phyloP scores from a whole-genome alignment of 129 eudicot species.

The Dittrichia graveolens region DNA sequence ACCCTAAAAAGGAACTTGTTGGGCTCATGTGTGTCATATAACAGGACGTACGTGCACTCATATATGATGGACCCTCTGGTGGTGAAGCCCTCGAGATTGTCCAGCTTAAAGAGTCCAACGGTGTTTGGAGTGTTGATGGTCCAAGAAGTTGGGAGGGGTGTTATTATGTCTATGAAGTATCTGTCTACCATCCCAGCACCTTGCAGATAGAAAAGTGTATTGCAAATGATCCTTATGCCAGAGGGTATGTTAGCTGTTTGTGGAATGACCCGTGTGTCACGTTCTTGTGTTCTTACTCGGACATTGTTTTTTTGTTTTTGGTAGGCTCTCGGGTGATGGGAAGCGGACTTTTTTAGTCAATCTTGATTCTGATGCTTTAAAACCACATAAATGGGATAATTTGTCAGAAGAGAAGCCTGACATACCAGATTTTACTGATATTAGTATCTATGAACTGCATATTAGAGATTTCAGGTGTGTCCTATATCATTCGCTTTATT shows the following conservation, averaged over 20 bases:
- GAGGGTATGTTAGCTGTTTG: slow-evolving; percentile 63
- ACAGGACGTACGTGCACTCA: slow-evolving; percentile 66
- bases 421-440: slow-evolving; percentile 66
- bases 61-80: slow-evolving; percentile 58
- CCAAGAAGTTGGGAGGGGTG: slow-evolving; percentile 83
- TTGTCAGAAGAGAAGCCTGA: slow-evolving; percentile 71
- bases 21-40: slow-evolving; percentile 20
- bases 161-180: slow-evolving; percentile 88
- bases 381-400: slow-evolving; percentile 84
- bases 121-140: slow-evolving; percentile 82
- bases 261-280: slow-evolving; percentile 12
- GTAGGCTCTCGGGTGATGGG: slow-evolving; percentile 83
- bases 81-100: slow-evolving; percentile 51
- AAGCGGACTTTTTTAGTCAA: slow-evolving; percentile 70
- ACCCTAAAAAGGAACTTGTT: slow-evolving; percentile 6
- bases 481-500: not conserved
- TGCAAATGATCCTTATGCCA: slow-evolving; percentile 97
- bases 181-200: slow-evolving; percentile 84
- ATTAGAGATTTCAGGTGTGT: slow-evolving; percentile 92
- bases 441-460: slow-evolving; percentile 89
- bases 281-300: slow-evolving; percentile 12
- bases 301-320: slow-evolving; percentile 17
- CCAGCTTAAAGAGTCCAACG: slow-evolving; percentile 62
- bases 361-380: slow-evolving; percentile 65
- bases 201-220: slow-evolving; percentile 70